Evolutionary conservation across 2,329 filamentous ascomycete genomes (phyloP).

Genomic region (Stemphylium beticola): DNA sequence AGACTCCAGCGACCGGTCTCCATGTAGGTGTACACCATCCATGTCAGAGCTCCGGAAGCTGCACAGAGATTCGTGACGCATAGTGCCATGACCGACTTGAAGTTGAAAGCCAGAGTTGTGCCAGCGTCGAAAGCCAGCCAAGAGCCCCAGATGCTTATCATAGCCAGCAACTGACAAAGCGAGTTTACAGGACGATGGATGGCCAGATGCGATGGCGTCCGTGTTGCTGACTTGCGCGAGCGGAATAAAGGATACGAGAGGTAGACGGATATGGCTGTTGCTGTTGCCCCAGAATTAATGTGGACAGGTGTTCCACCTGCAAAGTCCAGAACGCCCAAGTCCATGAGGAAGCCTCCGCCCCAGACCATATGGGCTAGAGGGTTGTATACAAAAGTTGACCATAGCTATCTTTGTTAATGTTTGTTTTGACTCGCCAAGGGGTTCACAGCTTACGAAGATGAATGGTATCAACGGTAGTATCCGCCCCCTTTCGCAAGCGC

Average conservation of each 20-base stretch:
- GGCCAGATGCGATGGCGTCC: slow-evolving; percentile 56
- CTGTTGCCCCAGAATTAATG: slow-evolving; percentile 52
- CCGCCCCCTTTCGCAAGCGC: slow-evolving; percentile 56
- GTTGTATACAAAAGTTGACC: slow-evolving; percentile 58
- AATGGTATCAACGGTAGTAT: slow-evolving; percentile 57
- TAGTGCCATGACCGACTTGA: slow-evolving; percentile 58
- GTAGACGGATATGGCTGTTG: slow-evolving; percentile 55
- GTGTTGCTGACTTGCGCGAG: slow-evolving; percentile 52
- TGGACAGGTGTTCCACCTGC: slow-evolving; percentile 52
- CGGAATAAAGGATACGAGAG: slow-evolving; percentile 58
- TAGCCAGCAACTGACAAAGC: slow-evolving; percentile 55
- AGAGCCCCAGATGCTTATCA: slow-evolving; percentile 60
- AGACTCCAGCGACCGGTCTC: slow-evolving; percentile 56
- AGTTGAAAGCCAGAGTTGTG: slow-evolving; percentile 57
- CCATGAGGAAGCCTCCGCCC: slow-evolving; percentile 54
- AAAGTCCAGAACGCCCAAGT: slow-evolving; percentile 56
- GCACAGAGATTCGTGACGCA: slow-evolving; percentile 59
- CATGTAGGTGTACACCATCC: slow-evolving; percentile 54
- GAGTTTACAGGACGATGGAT: slow-evolving; percentile 58
- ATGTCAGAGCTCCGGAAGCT: slow-evolving; percentile 55
- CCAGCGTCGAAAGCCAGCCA: slow-evolving; percentile 61
- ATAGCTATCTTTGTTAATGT: slow-evolving; percentile 44
- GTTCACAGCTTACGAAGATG: slow-evolving; percentile 47
- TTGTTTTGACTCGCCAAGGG: background rate
- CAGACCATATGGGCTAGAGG: slow-evolving; percentile 59